A percentile compares a stretch with the other conserved stretches of the same genome.
Evolutionary conservation across 176 grass and related monocot genomes (phyloP).

Genomic region (Zizania latifolia): DNA sequence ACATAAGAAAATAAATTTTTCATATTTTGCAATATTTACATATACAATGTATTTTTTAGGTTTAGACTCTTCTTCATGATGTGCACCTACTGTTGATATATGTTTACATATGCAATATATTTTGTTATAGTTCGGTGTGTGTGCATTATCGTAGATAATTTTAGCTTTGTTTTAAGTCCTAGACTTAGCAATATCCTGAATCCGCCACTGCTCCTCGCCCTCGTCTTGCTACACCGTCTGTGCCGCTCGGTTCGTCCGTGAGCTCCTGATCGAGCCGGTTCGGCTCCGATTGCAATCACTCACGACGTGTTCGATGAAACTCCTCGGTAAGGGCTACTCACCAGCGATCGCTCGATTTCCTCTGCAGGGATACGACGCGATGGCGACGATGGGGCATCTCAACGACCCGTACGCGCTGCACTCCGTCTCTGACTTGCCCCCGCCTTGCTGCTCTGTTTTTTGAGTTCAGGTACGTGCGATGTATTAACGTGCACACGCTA

Average conservation of each 20-base stretch:
- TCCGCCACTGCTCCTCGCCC: no score
- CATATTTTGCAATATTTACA: no score
- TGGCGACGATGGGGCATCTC: conserved; percentile 46
- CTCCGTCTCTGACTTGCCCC: conserved; percentile 62
- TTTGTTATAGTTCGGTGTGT: no score
- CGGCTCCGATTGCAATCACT: background rate
- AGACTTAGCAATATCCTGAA: no score
- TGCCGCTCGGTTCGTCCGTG: background rate
- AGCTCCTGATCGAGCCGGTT: background rate
- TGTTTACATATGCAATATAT: no score
- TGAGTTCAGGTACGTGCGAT: conserved; percentile 62
- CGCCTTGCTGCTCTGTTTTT: conserved; percentile 58
- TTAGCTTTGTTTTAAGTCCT: no score
- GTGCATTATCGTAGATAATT: no score
- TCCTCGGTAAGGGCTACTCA: background rate
- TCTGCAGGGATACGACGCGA: conserved; percentile 18
- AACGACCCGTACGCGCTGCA: conserved; percentile 57
- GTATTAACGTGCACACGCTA: background rate
- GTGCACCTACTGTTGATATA: no score
- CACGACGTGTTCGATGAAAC: conserved; percentile 26
- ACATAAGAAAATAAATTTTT: no score
- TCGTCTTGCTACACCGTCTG: background rate
- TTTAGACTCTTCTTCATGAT: no score
- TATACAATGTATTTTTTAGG: no score
- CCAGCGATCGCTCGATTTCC: background rate